Base-by-base conservation (phyloP, 2,329 filamentous ascomycete genomes). In the Xylariales sp. region DNA sequence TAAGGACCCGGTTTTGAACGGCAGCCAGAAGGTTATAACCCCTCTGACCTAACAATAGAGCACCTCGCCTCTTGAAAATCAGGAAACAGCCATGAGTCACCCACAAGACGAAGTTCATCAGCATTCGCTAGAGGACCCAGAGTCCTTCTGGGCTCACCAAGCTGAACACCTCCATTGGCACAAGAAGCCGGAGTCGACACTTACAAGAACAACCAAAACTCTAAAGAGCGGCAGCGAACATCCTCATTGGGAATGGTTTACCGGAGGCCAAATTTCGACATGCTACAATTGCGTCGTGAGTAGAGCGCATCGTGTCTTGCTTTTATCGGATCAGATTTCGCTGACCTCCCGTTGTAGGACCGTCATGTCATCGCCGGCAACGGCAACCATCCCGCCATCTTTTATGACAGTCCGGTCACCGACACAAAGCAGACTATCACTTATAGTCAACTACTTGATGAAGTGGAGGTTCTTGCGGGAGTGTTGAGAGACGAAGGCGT, bases 261-360 rank as follows among this genome's bases (percentile, higher is more conserved):
- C 86, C 0, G 87, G 81, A 48, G 91, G 90, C 47, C 82, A 93
- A 66, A 86, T 97, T 52, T 93, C 86, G 28, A 95, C 88, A 0
- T 88, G 86, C 51, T 95, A 88, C 70, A 97, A 96, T 61, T 94
- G 88, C 59, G 70, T 96, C 11, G n/a, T n/a, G n/a, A n/a, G n/a
- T n/a, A n/a, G n/a, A n/a, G n/a, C n/a, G n/a, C n/a, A n/a, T n/a
- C n/a, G n/a, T n/a, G n/a, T n/a, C n/a, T n/a, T n/a, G n/a, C n/a
- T n/a, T n/a, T n/a, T n/a, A n/a, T n/a, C n/a, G n/a, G n/a, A n/a
- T n/a, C n/a, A n/a, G n/a, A n/a, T n/a, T n/a, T n/a, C n/a, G n/a
- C n/a, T n/a, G n/a, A n/a, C n/a, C n/a, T n/a, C n/a, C n/a, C n/a
- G n/a, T n/a, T n/a, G n/a, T n/a, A n/a, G n/a, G 89, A 95, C 63